A percentile compares a stretch with the other conserved stretches of the same genome.
These are phyloP conservation scores for Physcomitrium patens DNA, from an alignment of 225 moss, liverwort and hornwort species.

Conservation along the genomic window DNA sequence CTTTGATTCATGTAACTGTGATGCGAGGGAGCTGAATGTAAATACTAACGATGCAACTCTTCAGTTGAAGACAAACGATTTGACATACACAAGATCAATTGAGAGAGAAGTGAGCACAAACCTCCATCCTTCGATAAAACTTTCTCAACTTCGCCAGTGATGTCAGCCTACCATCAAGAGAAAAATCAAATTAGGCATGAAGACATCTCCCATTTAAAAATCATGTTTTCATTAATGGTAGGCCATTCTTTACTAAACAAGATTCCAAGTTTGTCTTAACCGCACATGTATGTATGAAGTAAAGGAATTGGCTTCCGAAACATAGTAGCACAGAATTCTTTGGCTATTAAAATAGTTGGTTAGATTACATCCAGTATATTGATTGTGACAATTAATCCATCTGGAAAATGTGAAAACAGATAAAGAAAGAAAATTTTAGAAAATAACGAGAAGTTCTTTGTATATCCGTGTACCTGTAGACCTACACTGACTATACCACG, in stretches of 20 bases:
- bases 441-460: no score
- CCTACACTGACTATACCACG: no score
- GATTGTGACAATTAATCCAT: no score
- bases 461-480: no score
- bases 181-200: constrained; percentile 1
- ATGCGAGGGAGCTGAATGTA: neutral
- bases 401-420: no score
- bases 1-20: neutral
- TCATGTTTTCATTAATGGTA: neutral
- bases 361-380: no score
- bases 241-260: neutral
- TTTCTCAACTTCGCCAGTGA: constrained; percentile 46
- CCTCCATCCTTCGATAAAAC: constrained; percentile 57
- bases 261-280: no score
- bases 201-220: neutral
- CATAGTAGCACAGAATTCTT: no score
- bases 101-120: constrained; percentile 25
- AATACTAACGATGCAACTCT: neutral
- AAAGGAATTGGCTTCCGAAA: no score
- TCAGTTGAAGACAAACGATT: neutral
- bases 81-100: constrained; percentile 10
- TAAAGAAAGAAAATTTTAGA: no score
- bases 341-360: no score
- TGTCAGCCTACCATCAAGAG: constrained; percentile 38
- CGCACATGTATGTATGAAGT: no score